phyloP scores from a whole-genome alignment of 1,284 basidiomycete species.

The Cryptococcus sp. region DNA sequence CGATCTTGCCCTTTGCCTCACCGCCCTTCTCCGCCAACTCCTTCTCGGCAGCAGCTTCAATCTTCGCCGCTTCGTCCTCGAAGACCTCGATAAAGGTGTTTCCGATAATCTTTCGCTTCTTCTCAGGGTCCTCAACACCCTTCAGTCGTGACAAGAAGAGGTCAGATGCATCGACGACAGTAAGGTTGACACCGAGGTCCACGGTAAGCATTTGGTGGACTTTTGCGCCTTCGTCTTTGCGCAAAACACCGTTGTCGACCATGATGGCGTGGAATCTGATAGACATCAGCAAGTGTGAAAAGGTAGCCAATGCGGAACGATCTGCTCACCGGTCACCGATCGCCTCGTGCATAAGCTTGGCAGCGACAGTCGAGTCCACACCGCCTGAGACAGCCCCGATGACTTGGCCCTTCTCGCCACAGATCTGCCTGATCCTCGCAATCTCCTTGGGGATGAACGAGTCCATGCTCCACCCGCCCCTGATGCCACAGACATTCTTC shows the following conservation, averaged over 20 bases:
- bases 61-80: conserved; percentile 85
- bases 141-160: conserved; percentile 87
- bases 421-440: conserved; percentile 88
- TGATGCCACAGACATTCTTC: conserved; percentile 79
- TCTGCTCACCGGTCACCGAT: conserved; percentile 82
- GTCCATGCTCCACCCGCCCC: conserved; percentile 94
- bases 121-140: conserved; percentile 92
- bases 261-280: conserved; percentile 96
- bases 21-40: conserved; percentile 66
- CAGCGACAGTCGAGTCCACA: conserved; percentile 96
- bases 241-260: conserved; percentile 98
- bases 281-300: not conserved
- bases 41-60: conserved; percentile 79
- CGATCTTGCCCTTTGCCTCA: conserved; percentile 82
- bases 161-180: conserved; percentile 92
- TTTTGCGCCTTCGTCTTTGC: conserved; percentile 86
- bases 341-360: conserved; percentile 99
- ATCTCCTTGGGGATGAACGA: conserved; percentile 99
- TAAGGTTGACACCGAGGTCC: conserved; percentile 94
- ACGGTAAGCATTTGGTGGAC: conserved; percentile 94
- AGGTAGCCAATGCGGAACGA: not conserved
- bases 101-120: conserved; percentile 97
- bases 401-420: conserved; percentile 90
- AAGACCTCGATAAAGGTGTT: conserved; percentile 99
- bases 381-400: conserved; percentile 98